phyloP scores from a whole-genome alignment of 306 rosid genomes.

The Hippophae tibetana region DNA sequence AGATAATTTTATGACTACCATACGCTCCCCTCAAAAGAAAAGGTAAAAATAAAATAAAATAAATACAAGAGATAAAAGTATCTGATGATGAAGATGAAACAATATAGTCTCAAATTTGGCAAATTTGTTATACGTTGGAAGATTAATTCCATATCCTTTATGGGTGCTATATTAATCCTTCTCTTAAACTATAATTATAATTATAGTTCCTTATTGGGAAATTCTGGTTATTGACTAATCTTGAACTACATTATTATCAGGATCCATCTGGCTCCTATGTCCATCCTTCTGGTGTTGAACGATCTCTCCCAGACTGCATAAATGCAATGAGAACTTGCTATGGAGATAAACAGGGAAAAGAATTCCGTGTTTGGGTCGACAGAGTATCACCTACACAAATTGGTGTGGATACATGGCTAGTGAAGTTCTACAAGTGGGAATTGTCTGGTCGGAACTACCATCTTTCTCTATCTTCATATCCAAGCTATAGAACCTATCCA shows the following conservation, averaged over 20 bases:
- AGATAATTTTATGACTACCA: too few species aligned
- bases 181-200: not conserved
- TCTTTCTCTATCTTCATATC: slow-evolving; percentile 1
- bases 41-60: too few species aligned
- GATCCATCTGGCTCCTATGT: slow-evolving; percentile 39
- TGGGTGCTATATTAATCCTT: not conserved
- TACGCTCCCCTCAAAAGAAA: too few species aligned
- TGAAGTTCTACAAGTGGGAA: slow-evolving; percentile 72
- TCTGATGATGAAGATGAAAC: too few species aligned
- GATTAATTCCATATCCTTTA: too few species aligned
- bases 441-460: slow-evolving; percentile 35
- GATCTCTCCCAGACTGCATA: slow-evolving; percentile 26
- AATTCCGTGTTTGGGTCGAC: slow-evolving; percentile 63
- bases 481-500: not conserved
- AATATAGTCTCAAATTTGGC: too few species aligned
- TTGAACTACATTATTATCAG: slow-evolving; percentile 29
- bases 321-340: slow-evolving; percentile 28
- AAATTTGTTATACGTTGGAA: too few species aligned
- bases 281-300: slow-evolving; percentile 64
- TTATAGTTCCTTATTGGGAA: not conserved
- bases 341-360: slow-evolving; percentile 74
- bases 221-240: not conserved
- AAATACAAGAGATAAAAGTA: too few species aligned
- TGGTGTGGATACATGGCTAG: slow-evolving; percentile 53
- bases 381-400: slow-evolving; percentile 38